Conservation (phyloP, 2,329 filamentous ascomycete species). For the Aaosphaeria arxii region DNA sequence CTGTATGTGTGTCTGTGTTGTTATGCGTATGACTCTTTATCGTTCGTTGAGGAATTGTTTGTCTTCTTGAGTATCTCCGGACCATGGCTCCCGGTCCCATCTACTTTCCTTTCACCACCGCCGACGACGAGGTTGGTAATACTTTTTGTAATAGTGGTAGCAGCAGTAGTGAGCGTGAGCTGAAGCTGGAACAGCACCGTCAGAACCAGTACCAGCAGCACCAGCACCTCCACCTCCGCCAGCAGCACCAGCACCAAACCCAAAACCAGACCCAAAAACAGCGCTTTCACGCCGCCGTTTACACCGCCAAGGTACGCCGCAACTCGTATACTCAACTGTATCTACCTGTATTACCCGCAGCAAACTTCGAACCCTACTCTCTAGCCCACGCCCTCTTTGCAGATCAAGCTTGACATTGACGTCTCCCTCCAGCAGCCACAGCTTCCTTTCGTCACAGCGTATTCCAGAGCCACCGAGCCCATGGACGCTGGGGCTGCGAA, state of each 20-base stretch:
- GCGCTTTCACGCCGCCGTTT: too few relatives aligned
- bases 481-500: constrained; percentile 28
- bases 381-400: not conserved
- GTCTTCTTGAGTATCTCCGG: not conserved
- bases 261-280: not conserved
- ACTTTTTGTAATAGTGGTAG: not conserved
- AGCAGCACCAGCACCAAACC: not conserved
- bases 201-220: too few relatives aligned
- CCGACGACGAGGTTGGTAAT: not conserved
- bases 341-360: not conserved
- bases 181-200: too few relatives aligned
- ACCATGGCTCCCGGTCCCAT: constrained; percentile 2
- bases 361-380: too few relatives aligned
- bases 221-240: not conserved
- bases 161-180: too few relatives aligned
- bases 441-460: not conserved
- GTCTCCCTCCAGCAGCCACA: not conserved
- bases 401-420: not conserved
- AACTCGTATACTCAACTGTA: not conserved
- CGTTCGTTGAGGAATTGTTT: too few relatives aligned
- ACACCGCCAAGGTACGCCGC: not conserved
- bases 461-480: constrained; percentile 18
- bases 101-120: constrained; percentile 1
- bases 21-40: too few relatives aligned
- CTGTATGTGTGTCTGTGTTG: too few relatives aligned